Evolutionary conservation across 306 rosid species (phyloP).

Genomic region (Abrus precatorius): DNA sequence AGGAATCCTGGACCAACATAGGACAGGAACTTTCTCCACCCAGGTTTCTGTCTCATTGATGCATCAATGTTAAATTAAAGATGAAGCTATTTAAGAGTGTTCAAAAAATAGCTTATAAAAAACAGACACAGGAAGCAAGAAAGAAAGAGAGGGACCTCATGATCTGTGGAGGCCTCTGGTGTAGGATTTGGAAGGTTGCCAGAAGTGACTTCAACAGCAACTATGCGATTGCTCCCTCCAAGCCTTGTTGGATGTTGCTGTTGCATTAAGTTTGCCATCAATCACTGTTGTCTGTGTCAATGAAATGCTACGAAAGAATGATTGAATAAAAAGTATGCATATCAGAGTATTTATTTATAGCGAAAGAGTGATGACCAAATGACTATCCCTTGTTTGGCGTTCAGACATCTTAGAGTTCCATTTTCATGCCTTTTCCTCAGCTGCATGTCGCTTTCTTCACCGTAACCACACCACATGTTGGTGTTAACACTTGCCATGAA

Average conservation of each 20-base stretch:
- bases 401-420: slow-evolving; percentile 27
- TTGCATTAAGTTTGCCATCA: slow-evolving; percentile 16
- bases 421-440: slow-evolving; percentile 29
- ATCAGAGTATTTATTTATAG: neutral
- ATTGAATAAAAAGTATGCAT: neutral
- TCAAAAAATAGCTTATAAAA: too few relatives aligned
- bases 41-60: slow-evolving; percentile 56
- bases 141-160: slow-evolving; percentile 47
- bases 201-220: slow-evolving; percentile 47
- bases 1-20: slow-evolving; percentile 88
- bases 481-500: neutral
- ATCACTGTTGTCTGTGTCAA: neutral
- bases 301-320: neutral
- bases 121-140: too few relatives aligned
- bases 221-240: slow-evolving; percentile 56
- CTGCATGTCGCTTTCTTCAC: neutral
- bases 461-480: neutral
- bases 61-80: slow-evolving; percentile 6
- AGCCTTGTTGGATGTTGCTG: slow-evolving; percentile 7
- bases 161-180: slow-evolving; percentile 21
- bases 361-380: neutral
- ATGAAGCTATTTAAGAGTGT: neutral
- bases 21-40: slow-evolving; percentile 76
- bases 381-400: neutral
- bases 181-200: neutral